Evolutionary conservation across 1,139 yeast species (phyloP), one percentile per base, ranked within the genome.

Genomic region (Sugiyamaella grinbergsii): DNA sequence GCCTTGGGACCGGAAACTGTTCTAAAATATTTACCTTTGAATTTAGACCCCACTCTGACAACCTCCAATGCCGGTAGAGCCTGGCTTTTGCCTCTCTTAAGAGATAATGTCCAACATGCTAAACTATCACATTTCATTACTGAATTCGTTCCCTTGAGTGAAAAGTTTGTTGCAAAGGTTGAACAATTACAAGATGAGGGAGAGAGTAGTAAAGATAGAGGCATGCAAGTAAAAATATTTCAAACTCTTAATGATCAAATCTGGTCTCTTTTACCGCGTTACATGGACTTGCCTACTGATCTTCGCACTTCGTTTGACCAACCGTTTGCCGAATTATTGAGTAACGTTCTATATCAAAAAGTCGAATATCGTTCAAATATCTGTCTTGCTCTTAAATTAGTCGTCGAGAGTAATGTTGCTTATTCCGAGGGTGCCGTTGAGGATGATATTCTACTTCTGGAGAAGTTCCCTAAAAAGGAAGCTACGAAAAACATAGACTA

Each of bases 81-180:
- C 44, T 93, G 98, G 98, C 66, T 93, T 61, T 77, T 93, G 56
- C 98, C 98, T n/a, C 68, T 94, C 32, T 78, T 93, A 55, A 84
- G 98, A 70, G 97, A 91, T 61, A 82, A 87, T 62, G 86, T 89
- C 24, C 79, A 83, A 60, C 79, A 81, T 63, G 85, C 97, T 1
- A 76, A 78, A 51, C 73, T 94, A 51, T 74, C 77, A 0, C 88
- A 75, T 64, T 93, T 80, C 70, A 77, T 79, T 54, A 67, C 70
- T 20, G 75, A 81, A 36, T 77, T 94, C 53, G 71, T 86, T 26
- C 97, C 98, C 28, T 69, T 83, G 42, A 80, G 80, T 42, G 80
- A 79, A 33, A 73, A 79, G 55, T 86, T 91, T 58, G 76, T 72
- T 51, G 68, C 69, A 3, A 79, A 78, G 57, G 71, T 80, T 42